A percentile compares a stretch with the other conserved stretches of the same genome.
phyloP scores from a whole-genome alignment of 306 rosid genomes.

The Myrica gale region DNA sequence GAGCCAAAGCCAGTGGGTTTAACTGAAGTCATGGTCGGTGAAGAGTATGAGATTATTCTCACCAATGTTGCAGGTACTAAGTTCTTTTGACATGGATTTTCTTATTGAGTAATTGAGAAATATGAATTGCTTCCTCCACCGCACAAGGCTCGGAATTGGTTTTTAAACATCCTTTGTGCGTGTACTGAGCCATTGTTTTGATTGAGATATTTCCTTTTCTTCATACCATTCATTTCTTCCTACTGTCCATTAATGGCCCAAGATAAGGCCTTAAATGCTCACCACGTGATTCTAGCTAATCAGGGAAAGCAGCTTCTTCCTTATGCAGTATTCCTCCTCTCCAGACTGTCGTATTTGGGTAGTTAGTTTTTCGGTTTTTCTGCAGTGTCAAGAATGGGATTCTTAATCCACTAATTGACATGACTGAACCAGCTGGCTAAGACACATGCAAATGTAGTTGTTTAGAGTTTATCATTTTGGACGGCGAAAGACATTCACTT shows the following conservation, averaged over 20 bases:
- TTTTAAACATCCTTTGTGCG: background rate
- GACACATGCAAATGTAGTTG: slow-evolving; percentile 26
- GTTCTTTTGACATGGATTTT: background rate
- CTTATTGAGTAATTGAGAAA: background rate
- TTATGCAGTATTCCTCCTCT: slow-evolving; percentile 3
- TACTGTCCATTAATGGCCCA: slow-evolving; percentile 1
- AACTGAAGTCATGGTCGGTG: slow-evolving; percentile 20
- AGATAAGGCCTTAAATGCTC: slow-evolving; percentile 8
- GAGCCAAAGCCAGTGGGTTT: slow-evolving; percentile 58
- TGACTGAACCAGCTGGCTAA: slow-evolving; percentile 31
- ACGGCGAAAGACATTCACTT: background rate
- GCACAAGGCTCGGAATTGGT: background rate
- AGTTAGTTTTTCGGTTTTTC: background rate
- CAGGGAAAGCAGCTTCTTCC: slow-evolving; percentile 6
- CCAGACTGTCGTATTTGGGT: background rate
- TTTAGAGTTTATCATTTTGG: slow-evolving; percentile 12
- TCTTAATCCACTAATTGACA: slow-evolving; percentile 23
- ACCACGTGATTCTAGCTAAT: slow-evolving; percentile 31
- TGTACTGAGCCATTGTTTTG: background rate
- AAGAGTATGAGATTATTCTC: slow-evolving; percentile 28
- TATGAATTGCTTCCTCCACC: background rate
- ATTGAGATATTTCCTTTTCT: background rate
- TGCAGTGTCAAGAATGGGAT: slow-evolving; percentile 6
- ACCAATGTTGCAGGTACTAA: slow-evolving; percentile 77
- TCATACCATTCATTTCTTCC: background rate